phyloP scores from a whole-genome alignment of 2,329 filamentous ascomycete species.

The Xylaria arbuscula region DNA sequence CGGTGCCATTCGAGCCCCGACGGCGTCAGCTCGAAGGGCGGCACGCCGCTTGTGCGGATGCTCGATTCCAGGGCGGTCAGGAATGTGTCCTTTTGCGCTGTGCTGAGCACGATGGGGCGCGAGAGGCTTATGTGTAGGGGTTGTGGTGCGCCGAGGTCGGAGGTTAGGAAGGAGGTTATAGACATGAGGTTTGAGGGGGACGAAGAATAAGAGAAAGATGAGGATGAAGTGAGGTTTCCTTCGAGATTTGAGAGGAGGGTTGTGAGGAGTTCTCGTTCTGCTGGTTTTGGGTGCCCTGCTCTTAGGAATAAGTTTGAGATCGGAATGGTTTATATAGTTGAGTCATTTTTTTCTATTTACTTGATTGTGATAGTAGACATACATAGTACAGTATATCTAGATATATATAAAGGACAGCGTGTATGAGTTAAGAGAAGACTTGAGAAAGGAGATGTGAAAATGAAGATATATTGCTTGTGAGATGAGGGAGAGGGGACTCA shows the following conservation, averaged over 20 bases:
- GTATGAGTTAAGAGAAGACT: neutral
- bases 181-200: slow-evolving; percentile 48
- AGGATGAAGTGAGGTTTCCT: slow-evolving; percentile 44
- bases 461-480: neutral
- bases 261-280: slow-evolving; percentile 61
- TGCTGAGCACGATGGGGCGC: slow-evolving; percentile 78
- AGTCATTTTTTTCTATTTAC: neutral
- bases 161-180: slow-evolving; percentile 77
- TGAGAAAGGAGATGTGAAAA: neutral
- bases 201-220: neutral
- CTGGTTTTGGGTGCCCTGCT: slow-evolving; percentile 45
- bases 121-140: slow-evolving; percentile 94
- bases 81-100: slow-evolving; percentile 77
- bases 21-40: slow-evolving; percentile 56
- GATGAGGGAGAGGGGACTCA: slow-evolving; percentile 59
- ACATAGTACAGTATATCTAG: neutral
- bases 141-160: slow-evolving; percentile 79
- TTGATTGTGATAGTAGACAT: neutral
- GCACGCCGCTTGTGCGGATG: slow-evolving; percentile 53
- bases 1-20: slow-evolving; percentile 61
- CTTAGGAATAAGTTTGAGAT: slow-evolving; percentile 14
- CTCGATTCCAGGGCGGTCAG: slow-evolving; percentile 61
- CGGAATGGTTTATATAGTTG: neutral
- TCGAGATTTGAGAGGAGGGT: slow-evolving; percentile 56
- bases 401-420: neutral